These are phyloP conservation scores for Russula sp. DNA, from an alignment of 768 basidiomycete genomes.

Conservation along the genomic window DNA sequence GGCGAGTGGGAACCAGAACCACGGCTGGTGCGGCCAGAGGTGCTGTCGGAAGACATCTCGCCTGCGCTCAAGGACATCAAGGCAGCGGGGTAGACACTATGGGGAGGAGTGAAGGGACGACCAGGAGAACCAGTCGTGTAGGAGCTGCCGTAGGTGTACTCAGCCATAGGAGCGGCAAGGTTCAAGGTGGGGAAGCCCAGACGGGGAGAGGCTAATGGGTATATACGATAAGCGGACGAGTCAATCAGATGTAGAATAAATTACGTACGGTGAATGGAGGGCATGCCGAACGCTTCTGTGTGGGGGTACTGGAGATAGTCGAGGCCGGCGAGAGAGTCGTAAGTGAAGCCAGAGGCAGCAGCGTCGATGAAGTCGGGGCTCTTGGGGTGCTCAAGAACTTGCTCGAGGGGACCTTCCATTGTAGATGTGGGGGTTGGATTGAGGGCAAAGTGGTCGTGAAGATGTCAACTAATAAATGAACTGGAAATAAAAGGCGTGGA, in stretches of 20 bases:
- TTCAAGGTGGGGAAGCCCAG: constrained; percentile 63
- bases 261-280: constrained; percentile 58
- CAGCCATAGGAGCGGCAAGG: constrained; percentile 54
- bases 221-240: constrained; percentile 25
- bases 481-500: constrained; percentile 30
- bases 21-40: constrained; percentile 62
- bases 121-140: constrained; percentile 52
- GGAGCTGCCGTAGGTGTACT: constrained; percentile 58
- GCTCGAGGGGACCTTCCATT: constrained; percentile 50
- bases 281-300: constrained; percentile 54
- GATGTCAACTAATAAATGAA: constrained; percentile 33
- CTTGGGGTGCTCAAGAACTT: constrained; percentile 50
- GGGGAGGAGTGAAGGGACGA: constrained; percentile 68
- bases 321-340: constrained; percentile 46
- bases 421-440: constrained; percentile 25
- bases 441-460: constrained; percentile 31
- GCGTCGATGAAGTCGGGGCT: constrained; percentile 51
- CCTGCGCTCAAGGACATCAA: constrained; percentile 68
- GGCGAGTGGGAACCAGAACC: constrained; percentile 62
- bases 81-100: constrained; percentile 68
- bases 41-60: constrained; percentile 72
- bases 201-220: constrained; percentile 46
- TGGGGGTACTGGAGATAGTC: constrained; percentile 72
- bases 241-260: constrained; percentile 9
- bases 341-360: constrained; percentile 40